Evolutionary conservation across 2,329 filamentous ascomycete genomes (phyloP).

Genomic region (Alternaria solani): DNA sequence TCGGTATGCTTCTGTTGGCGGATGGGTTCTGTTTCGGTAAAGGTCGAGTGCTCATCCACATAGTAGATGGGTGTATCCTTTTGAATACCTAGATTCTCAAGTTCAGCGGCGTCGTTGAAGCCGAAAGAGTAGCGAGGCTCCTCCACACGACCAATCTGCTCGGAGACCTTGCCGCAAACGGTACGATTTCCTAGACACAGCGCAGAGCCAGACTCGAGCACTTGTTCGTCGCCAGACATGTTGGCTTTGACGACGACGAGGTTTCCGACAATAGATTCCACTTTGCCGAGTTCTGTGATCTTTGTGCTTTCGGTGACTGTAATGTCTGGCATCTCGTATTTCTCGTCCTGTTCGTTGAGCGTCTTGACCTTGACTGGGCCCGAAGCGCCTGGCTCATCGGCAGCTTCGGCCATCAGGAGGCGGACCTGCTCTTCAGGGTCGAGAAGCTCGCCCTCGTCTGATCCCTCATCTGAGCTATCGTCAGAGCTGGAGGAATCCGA

Average conservation of each 20-base stretch:
- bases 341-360: conserved; percentile 75
- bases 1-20: conserved; percentile 86
- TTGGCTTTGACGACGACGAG: conserved; percentile 80
- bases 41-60: conserved; percentile 77
- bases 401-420: conserved; percentile 84
- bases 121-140: conserved; percentile 86
- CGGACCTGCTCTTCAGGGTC: conserved; percentile 83
- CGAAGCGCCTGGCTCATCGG: conserved; percentile 78
- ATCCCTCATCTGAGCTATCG: conserved; percentile 62
- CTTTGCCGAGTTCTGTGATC: conserved; percentile 75
- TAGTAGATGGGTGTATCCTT: conserved; percentile 79
- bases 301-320: conserved; percentile 78
- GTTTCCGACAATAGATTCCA: conserved; percentile 81
- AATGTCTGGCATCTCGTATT: conserved; percentile 73
- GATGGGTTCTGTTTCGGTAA: conserved; percentile 85
- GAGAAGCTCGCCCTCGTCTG: conserved; percentile 71
- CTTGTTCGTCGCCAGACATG: conserved; percentile 80
- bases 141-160: conserved; percentile 85
- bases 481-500: conserved; percentile 58
- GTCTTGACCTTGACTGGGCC: conserved; percentile 71
- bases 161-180: conserved; percentile 82
- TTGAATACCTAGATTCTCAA: conserved; percentile 71
- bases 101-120: conserved; percentile 74
- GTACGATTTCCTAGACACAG: conserved; percentile 79
- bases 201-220: conserved; percentile 83